Base-by-base conservation (phyloP, 805 yeast species). In the Ogataea angusta region DNA sequence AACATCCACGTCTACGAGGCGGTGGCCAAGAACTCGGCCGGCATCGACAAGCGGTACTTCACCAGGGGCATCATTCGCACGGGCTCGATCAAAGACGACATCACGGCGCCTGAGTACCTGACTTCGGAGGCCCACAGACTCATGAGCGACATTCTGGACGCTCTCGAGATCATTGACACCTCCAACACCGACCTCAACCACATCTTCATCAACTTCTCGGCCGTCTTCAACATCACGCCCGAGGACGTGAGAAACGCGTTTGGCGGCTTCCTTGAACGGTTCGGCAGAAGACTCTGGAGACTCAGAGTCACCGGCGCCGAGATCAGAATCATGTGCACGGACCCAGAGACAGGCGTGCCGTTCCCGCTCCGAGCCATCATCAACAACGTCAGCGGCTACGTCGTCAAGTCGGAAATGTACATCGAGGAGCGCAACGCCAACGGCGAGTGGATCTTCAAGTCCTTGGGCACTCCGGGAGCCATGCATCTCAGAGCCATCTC, bases 1-100 rank as follows among this genome's bases (percentile, higher is more conserved):
- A 90, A 91, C 72, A 86, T 93, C 50, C 99, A 93, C 60, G 97
- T 95, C 38, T 93, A 93, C 59, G 96, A 90, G 70, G 98, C 96
- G 30, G 78, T 85, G 48, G 97, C 96, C 47, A 89, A 91, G 74
- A 90, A 85, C 60, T 84, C 96, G 14, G 79, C 95, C 21, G 68
- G 68, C 45, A 78, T 89, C 52, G 99, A 93, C 68, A 89, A 85
- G 74, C 78, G 99, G 64, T 93, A 81, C 73, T 93, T 95, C 68
- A 90, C 96, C 14, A 82, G 99, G 69, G 98, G 98, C 69, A 86
- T 93, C 49, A 88, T 93, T 43, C 80, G 99, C 64, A 95, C 99
- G 24, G 98, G 97, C 45, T 82, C 90, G 43, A 85, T 93, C 53
- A 80, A 93, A 57, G 96, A 88, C 58, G 97, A 91, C 57, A 84